Base-by-base conservation (phyloP, 495 filamentous ascomycete genomes). In the Penicillium soppii region DNA sequence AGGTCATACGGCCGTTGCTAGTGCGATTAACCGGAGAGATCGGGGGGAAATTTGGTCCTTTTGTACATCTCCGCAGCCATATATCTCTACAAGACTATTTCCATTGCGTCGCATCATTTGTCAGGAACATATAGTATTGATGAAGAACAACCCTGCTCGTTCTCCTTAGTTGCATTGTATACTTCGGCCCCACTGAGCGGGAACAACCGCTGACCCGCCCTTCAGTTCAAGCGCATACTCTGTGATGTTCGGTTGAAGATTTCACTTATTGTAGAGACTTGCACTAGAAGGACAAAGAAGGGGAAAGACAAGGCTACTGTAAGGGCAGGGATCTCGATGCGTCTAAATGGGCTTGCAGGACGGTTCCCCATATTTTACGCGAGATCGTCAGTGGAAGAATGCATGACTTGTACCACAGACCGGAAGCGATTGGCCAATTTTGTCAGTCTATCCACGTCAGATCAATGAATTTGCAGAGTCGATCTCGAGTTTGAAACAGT, bases 171-270 rank as follows among this genome's bases (percentile, higher is more conserved):
- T 35, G 36, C 36, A 38, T 38, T 19, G 38, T 40, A 22, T 39
- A 32, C 4, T 36, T 12, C 44, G 44, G 44, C 44, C 44, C 44
- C 44, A 47, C 44, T 33, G 30, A 10, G 32, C 44, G 44, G 44
- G 44, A 36, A 47, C 6, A 36, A 47, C 44, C 44, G 44, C 26
- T 15, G 44, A 47, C 44, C 44, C 32, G 44, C 44, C 25, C 32
- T 44, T 32, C 29, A 27, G 29, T 10, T 40, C 19, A 29, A 45
- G 13, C 43, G 29, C 17, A 46, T 30, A 46, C 12, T 13, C 29
- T 26, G 17, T 29, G n/a, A 32, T 45, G 27, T 32, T 27, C 25
- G 25, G 5, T 27, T 42, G 23, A n/a, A 32, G 15, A 43, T 5
- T n/a, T 20, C 27, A 1, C 29, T 13, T 32, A 44, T 39, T 39